These are phyloP conservation scores for Peronosclerospora sorghi DNA, from an alignment of 352 stramenopile genomes.

Conservation along the genomic window DNA sequence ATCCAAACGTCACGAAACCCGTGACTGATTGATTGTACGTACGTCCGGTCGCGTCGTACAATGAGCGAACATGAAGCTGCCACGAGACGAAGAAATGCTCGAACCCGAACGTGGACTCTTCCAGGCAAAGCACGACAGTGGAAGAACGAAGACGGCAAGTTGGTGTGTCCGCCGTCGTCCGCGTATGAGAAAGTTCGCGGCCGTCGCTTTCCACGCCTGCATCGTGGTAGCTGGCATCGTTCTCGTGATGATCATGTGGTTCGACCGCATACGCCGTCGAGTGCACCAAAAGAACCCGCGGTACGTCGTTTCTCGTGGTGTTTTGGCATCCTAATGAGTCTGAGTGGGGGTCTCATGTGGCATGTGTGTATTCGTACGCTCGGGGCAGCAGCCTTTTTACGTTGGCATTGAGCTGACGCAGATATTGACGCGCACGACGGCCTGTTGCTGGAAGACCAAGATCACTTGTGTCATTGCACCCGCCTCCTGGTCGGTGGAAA, in stretches of 20 bases:
- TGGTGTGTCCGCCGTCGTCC: slow-evolving; percentile 11
- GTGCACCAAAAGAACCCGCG: slow-evolving; percentile 23
- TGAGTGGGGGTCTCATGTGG: neutral
- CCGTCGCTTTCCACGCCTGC: slow-evolving; percentile 43
- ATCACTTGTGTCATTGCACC: slow-evolving; percentile 97
- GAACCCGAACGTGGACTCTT: no score
- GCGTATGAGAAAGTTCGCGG: slow-evolving; percentile 28
- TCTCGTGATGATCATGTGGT: slow-evolving; percentile 41
- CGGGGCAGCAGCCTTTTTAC: slow-evolving; percentile 81
- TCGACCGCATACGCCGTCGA: slow-evolving; percentile 22
- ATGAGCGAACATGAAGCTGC: no score
- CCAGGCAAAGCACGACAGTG: slow-evolving; percentile 6
- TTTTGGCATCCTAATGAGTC: neutral
- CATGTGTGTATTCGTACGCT: neutral
- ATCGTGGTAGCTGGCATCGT: no score
- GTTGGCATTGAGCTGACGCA: no score
- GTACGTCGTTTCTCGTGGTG: no score
- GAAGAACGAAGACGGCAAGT: slow-evolving; percentile 20
- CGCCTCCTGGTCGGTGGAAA: slow-evolving; percentile 92
- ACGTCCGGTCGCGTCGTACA: no score
- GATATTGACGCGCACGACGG: no score
- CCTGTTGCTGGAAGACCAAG: no score
- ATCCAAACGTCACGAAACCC: no score
- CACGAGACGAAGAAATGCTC: no score
- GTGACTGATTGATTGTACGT: no score